Conservation (phyloP, 2,329 filamentous ascomycete species). For the Helotiales sp. region DNA sequence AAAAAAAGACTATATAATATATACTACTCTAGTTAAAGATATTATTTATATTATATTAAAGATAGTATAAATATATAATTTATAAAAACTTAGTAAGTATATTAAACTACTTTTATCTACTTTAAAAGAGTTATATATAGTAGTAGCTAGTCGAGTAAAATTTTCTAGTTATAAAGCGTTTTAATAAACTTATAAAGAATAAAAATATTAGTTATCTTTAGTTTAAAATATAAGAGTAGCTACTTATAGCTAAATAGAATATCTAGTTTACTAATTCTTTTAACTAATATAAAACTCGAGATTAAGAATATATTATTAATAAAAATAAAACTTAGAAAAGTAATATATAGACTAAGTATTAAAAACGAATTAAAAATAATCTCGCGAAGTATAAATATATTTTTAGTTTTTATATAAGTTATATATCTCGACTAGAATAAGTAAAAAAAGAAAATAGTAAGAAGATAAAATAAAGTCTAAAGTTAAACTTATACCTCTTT, state of each 20-base stretch:
- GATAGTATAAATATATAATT: constrained; percentile 21
- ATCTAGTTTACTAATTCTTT: neutral
- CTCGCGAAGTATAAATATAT: constrained; percentile 36
- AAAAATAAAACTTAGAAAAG: constrained; percentile 36
- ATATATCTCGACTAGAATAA: constrained; percentile 5
- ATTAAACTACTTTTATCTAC: constrained; percentile 23
- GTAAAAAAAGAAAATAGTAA: neutral
- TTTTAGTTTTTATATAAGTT: constrained; percentile 3
- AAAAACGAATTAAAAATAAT: constrained; percentile 39
- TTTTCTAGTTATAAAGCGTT: neutral
- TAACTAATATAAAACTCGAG: neutral
- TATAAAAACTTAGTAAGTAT: constrained; percentile 20
- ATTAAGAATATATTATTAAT: constrained; percentile 14
- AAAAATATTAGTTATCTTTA: constrained; percentile 24
- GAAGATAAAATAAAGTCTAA: constrained; percentile 3
- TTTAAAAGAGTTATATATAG: constrained; percentile 22
- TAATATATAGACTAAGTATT: constrained; percentile 38
- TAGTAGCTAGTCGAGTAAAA: constrained; percentile 25
- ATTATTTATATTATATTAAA: constrained; percentile 25
- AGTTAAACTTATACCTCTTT: neutral
- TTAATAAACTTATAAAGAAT: constrained; percentile 20
- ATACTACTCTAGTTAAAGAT: constrained; percentile 23
- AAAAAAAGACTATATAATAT: constrained; percentile 11
- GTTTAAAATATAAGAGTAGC: constrained; percentile 22
- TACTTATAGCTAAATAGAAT: constrained; percentile 29